Evolutionary conservation across 2,329 filamentous ascomycete genomes (phyloP), one percentile per base, ranked within the genome.

Genomic region (Penicillium sp.): DNA sequence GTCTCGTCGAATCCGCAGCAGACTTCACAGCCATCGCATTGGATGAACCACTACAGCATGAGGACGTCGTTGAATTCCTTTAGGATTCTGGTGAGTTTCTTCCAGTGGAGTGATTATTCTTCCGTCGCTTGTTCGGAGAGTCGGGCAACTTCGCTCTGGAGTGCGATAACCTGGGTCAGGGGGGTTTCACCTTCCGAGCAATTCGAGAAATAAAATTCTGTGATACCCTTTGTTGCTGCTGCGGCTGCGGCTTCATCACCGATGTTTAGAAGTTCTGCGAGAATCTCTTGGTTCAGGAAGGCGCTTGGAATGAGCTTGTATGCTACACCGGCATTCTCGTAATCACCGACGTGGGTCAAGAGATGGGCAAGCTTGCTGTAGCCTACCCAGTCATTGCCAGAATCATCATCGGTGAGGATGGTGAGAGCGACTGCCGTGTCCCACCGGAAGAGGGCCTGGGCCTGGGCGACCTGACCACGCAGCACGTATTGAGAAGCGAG

Each of bases 51-150:
- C 12, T 45, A 22, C 22, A 45, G 4, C 42, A 13, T 3, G 0
- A 45, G 42, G 42, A 45, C 42, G 22, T 45, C 42, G 19, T 45
- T 45, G 42, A 45, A 45, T 17, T 26, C 42, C 22, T 45, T 24
- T 4, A 45, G 42, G 9, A 45, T 45, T 8, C 13, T 24, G 9
- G 42, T 22, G 2, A 45, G 24, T 7, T 24, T 22, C 22, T 45
- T 24, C 42, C 42, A 45, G 22, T 45, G 42, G 22, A 4, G 22
- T 1, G 42, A 26, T 12, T 26, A 22, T 7, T 45, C 42, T 15
- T 45, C 42, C 5, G 42, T 26, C 6, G 42, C 42, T 26, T 45
- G 22, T n/a, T 45, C 42, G 9, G 42, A 24, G 42, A 45, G 42
- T 26, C 24, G 7, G 22, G 42, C 7, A 15, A 45, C 42, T n/a